A percentile compares a stretch with the other conserved stretches of the same genome.
Evolutionary conservation across 2,329 filamentous ascomycete species (phyloP).

Genomic region (Aspergillus fijiensis): DNA sequence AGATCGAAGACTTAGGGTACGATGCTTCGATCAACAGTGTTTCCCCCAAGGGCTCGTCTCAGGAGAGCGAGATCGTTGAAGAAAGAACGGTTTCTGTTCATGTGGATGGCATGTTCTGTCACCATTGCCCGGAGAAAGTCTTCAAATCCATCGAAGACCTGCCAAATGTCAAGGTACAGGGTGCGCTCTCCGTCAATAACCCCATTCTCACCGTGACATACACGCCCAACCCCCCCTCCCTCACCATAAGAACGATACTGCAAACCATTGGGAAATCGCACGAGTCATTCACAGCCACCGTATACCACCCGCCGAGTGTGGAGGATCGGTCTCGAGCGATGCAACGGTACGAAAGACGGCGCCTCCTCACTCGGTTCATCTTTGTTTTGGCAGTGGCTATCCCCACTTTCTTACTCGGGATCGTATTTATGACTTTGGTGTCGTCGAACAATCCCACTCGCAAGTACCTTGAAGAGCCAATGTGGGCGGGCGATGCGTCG

Average conservation of each 20-base stretch:
- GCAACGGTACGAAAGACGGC: slow-evolving; percentile 66
- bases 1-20: slow-evolving; percentile 62
- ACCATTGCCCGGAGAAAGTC: slow-evolving; percentile 61
- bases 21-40: slow-evolving; percentile 59
- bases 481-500: slow-evolving; percentile 68
- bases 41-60: slow-evolving; percentile 29
- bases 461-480: slow-evolving; percentile 67
- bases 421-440: slow-evolving; percentile 86
- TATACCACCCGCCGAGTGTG: slow-evolving; percentile 78
- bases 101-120: slow-evolving; percentile 73
- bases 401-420: slow-evolving; percentile 82
- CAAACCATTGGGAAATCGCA: slow-evolving; percentile 66
- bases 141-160: slow-evolving; percentile 40
- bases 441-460: slow-evolving; percentile 58
- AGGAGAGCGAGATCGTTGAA: slow-evolving; percentile 25
- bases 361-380: slow-evolving; percentile 68
- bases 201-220: slow-evolving; percentile 73
- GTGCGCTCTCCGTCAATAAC: slow-evolving; percentile 55
- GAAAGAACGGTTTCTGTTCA: slow-evolving; percentile 63
- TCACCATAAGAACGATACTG: slow-evolving; percentile 76
- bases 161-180: slow-evolving; percentile 47
- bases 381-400: slow-evolving; percentile 70
- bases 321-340: slow-evolving; percentile 78
- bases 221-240: slow-evolving; percentile 61
- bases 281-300: slow-evolving; percentile 62